A percentile compares a stretch with the other conserved stretches of the same genome.
Conservation (phyloP, 495 filamentous ascomycete genomes). For the Penicillium chermesinum region DNA sequence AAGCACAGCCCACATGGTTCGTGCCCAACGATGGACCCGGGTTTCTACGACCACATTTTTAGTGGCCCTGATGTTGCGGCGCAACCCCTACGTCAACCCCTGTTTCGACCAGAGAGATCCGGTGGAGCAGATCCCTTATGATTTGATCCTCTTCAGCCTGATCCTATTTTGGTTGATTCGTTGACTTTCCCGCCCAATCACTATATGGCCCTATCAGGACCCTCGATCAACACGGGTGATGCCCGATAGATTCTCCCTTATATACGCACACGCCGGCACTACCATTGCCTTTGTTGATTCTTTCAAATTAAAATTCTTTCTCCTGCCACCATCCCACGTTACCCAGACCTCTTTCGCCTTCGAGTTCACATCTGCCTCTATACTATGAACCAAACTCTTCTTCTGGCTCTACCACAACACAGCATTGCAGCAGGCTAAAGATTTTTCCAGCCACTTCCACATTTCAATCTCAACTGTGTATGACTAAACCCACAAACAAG, state of each 20-base stretch:
- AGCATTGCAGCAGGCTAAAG: slow-evolving; percentile 22
- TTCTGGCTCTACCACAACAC: slow-evolving; percentile 10
- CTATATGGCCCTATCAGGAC: slow-evolving; percentile 22
- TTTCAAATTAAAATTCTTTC: slow-evolving; percentile 8
- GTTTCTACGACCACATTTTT: slow-evolving; percentile 4
- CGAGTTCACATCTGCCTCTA: background rate
- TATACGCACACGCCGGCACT: slow-evolving; percentile 17
- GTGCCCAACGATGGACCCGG: slow-evolving; percentile 14
- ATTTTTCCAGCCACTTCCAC: slow-evolving; percentile 4
- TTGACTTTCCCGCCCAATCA: slow-evolving; percentile 19
- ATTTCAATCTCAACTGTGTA: slow-evolving; percentile 1
- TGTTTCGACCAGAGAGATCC: background rate
- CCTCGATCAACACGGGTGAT: slow-evolving; percentile 14
- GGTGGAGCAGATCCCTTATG: background rate
- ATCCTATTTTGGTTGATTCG: slow-evolving; percentile 21
- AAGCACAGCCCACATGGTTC: background rate
- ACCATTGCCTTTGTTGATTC: slow-evolving; percentile 17
- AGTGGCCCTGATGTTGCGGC: background rate
- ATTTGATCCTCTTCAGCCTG: slow-evolving; percentile 17
- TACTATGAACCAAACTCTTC: background rate
- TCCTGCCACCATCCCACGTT: background rate
- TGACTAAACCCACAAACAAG: slow-evolving; percentile 7
- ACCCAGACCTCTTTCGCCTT: background rate
- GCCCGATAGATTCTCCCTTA: slow-evolving; percentile 26
- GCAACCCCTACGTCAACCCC: background rate